These are phyloP conservation scores for Dactylorhiza incarnata DNA, from an alignment of 106 monocot species.

Conservation along the genomic window DNA sequence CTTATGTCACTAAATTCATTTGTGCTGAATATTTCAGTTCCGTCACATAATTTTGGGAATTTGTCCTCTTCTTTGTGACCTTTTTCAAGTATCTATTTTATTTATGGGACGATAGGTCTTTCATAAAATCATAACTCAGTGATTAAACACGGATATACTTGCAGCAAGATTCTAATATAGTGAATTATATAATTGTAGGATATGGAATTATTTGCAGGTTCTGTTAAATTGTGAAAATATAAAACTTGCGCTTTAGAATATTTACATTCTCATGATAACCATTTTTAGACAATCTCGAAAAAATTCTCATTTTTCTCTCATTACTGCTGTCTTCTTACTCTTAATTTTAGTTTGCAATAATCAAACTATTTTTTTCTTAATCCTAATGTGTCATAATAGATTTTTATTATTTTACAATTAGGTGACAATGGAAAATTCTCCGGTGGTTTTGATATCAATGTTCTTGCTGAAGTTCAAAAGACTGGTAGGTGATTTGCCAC, in stretches of 20 bases:
- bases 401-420: conserved; percentile 12
- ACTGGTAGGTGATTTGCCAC: conserved; percentile 40
- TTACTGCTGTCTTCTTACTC: background rate
- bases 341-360: background rate
- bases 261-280: background rate
- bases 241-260: background rate
- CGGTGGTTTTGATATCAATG: conserved; percentile 92
- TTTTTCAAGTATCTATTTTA: no score
- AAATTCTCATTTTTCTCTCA: background rate
- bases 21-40: no score
- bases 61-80: no score
- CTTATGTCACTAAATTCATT: no score
- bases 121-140: no score
- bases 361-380: background rate
- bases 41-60: no score
- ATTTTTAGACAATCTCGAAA: background rate
- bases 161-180: background rate
- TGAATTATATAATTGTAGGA: background rate
- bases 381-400: background rate
- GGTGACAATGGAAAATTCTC: conserved; percentile 76
- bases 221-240: background rate
- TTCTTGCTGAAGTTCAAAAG: conserved; percentile 65
- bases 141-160: background rate
- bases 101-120: no score
- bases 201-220: background rate